Conservation (phyloP, 768 basidiomycete genomes). For the Psilocybe azurescens region DNA sequence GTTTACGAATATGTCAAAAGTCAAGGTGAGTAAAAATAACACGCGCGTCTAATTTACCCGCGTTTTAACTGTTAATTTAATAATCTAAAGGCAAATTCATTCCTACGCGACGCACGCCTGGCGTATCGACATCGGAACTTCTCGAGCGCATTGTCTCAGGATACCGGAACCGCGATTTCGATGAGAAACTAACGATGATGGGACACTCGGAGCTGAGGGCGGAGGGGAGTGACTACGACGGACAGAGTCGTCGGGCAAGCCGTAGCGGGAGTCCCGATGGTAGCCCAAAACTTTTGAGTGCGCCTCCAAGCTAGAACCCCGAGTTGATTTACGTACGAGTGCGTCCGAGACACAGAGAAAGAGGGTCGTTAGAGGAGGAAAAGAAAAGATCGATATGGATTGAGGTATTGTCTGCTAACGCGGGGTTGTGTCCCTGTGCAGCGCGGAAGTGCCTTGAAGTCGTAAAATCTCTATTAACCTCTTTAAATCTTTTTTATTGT, state of each 20-base stretch:
- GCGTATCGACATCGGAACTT: conserved; percentile 91
- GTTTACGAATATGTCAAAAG: conserved; percentile 84
- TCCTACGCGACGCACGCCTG: conserved; percentile 93
- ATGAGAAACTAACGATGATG: conserved; percentile 89
- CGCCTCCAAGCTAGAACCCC: too few relatives aligned
- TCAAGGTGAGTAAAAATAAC: conserved; percentile 58
- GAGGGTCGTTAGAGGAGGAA: too few relatives aligned
- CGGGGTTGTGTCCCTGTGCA: too few relatives aligned
- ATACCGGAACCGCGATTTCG: conserved; percentile 86
- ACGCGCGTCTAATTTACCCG: background rate
- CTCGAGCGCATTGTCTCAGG: conserved; percentile 90
- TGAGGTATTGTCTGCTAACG: too few relatives aligned
- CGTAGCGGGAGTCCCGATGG: conserved; percentile 23
- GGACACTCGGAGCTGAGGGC: conserved; percentile 76
- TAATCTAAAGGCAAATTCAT: conserved; percentile 80
- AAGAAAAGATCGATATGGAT: too few relatives aligned
- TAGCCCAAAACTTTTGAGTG: background rate
- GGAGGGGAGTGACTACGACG: conserved; percentile 62
- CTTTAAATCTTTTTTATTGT: too few relatives aligned
- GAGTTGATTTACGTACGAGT: too few relatives aligned
- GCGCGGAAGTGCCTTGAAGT: too few relatives aligned
- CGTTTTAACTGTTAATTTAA: background rate
- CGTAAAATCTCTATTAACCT: too few relatives aligned
- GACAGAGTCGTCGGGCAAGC: conserved; percentile 37
- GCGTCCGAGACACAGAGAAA: too few relatives aligned